Conservation (phyloP, 495 filamentous ascomycete species). For the Xylaria sp. region DNA sequence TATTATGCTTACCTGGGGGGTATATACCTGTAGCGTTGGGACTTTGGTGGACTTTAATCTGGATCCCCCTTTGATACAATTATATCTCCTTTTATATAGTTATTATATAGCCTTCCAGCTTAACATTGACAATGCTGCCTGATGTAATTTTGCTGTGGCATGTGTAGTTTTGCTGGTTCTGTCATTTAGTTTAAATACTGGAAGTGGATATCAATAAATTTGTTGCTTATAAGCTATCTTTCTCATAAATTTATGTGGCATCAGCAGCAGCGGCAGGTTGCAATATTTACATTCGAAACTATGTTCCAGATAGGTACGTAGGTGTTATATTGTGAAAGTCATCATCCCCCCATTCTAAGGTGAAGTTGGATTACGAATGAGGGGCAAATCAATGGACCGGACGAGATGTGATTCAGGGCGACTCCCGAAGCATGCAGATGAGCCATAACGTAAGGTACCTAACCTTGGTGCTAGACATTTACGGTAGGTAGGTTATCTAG, state of each 20-base stretch:
- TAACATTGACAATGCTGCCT: neutral
- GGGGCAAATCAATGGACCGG: neutral
- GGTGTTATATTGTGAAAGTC: neutral
- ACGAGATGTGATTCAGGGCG: neutral
- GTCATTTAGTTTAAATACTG: neutral
- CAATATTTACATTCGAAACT: neutral
- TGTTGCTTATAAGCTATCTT: neutral
- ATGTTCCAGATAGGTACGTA: neutral
- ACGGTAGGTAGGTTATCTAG: neutral
- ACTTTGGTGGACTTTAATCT: neutral
- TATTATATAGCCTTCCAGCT: neutral
- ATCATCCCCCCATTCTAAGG: neutral
- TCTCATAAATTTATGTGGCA: neutral
- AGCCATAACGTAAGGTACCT: neutral
- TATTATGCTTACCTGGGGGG: neutral
- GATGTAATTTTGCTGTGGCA: neutral
- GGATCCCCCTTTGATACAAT: neutral
- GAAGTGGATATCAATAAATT: neutral
- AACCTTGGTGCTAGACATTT: neutral
- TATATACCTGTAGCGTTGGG: neutral
- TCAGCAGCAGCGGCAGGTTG: neutral
- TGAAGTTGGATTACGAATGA: neutral
- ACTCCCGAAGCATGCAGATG: neutral
- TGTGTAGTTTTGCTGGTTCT: neutral
- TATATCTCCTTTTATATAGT: neutral